A percentile compares a stretch with the other conserved stretches of the same genome.
Evolutionary conservation across 495 filamentous ascomycete genomes (phyloP).

Genomic region (Penicillium ucsense): DNA sequence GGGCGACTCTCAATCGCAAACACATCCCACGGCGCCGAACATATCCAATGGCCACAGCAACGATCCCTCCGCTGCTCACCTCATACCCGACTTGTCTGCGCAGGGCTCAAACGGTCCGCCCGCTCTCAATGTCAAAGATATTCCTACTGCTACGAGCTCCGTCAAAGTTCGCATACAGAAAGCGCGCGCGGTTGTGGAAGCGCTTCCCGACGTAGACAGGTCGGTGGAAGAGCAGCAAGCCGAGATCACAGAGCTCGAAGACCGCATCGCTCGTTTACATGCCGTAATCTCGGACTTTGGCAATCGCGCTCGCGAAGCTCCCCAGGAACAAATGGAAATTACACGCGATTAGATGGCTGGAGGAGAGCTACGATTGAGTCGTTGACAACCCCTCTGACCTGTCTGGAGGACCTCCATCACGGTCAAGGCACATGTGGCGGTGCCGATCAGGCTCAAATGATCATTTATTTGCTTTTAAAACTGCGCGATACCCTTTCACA

Average conservation of each 20-base stretch:
- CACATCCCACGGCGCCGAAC: slow-evolving; percentile 19
- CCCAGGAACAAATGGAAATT: neutral
- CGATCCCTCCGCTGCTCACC: slow-evolving; percentile 11
- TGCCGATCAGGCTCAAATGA: no score
- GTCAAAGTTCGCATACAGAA: slow-evolving; percentile 74
- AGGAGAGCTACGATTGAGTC: neutral
- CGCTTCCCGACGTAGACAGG: slow-evolving; percentile 64
- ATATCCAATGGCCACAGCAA: slow-evolving; percentile 11
- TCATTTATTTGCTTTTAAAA: no score
- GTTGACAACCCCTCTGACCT: no score
- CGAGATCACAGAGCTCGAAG: slow-evolving; percentile 71
- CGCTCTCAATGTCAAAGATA: slow-evolving; percentile 63
- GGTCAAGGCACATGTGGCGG: no score
- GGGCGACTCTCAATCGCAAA: slow-evolving; percentile 14
- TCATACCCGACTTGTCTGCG: slow-evolving; percentile 16
- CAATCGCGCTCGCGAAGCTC: slow-evolving; percentile 14
- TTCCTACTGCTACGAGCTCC: slow-evolving; percentile 60
- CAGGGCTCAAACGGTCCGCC: slow-evolving; percentile 25
- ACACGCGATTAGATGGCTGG: slow-evolving; percentile 2
- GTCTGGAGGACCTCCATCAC: no score
- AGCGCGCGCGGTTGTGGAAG: slow-evolving; percentile 56
- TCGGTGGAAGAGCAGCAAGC: slow-evolving; percentile 66
- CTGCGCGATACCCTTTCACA: no score
- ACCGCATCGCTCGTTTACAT: slow-evolving; percentile 48
- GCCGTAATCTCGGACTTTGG: slow-evolving; percentile 42